Evolutionary conservation across 371 early-diverging fungal genomes (phyloP).

Genomic region (Haplosporangium sp.): DNA sequence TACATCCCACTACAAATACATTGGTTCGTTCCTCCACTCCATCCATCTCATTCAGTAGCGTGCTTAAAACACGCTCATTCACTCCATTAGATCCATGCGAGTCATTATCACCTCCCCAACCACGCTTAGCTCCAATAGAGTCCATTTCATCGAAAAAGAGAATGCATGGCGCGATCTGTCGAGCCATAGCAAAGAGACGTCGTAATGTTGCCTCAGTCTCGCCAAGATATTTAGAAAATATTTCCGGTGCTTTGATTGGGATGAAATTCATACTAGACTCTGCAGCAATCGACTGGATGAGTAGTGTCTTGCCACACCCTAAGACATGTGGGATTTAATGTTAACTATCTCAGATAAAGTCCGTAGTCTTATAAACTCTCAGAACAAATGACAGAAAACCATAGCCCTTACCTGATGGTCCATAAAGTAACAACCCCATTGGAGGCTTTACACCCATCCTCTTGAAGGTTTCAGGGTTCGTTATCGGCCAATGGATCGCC

Average conservation of each 20-base stretch:
- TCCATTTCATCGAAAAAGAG: constrained; percentile 94
- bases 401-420: constrained; percentile 77
- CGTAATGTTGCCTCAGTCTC: constrained; percentile 90
- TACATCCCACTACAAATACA: constrained; percentile 86
- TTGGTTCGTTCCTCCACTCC: constrained; percentile 79
- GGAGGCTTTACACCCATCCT: constrained; percentile 81
- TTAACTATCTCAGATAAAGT: not conserved
- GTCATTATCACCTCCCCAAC: constrained; percentile 57
- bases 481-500: constrained; percentile 77
- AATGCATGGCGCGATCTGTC: constrained; percentile 86
- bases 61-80: constrained; percentile 81
- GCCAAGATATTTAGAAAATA: constrained; percentile 91
- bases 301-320: constrained; percentile 90
- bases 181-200: constrained; percentile 86
- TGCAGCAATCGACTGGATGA: constrained; percentile 81
- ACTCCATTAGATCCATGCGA: constrained; percentile 74
- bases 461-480: constrained; percentile 69
- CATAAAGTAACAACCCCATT: constrained; percentile 85
- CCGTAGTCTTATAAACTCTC: too few species aligned
- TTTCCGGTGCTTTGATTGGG: constrained; percentile 81
- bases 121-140: constrained; percentile 84
- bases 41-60: constrained; percentile 85
- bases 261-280: constrained; percentile 82
- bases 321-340: constrained; percentile 11
- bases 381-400: not conserved